These are phyloP conservation scores for Novymonas esmeraldas DNA, from an alignment of 208 protist species.

Conservation along the genomic window DNA sequence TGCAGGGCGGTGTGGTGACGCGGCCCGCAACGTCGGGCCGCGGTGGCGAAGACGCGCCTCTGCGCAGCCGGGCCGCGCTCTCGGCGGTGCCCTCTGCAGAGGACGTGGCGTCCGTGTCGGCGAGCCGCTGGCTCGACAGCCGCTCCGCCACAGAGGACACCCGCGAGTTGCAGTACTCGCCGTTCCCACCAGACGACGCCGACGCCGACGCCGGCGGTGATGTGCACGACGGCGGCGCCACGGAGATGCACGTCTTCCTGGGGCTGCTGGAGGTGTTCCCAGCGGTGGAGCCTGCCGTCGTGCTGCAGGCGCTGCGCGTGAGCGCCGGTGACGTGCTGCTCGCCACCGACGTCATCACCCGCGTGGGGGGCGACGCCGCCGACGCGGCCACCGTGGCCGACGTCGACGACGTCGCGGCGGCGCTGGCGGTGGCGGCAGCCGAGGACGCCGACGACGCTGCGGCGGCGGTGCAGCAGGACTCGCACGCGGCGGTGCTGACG, in stretches of 20 bases:
- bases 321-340: conserved; percentile 38
- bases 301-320: conserved; percentile 66
- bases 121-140: no score
- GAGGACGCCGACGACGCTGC: conserved; percentile 46
- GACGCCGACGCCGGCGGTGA: background rate
- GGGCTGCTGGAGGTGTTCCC: conserved; percentile 64
- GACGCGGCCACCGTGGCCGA: conserved; percentile 13
- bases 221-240: conserved; percentile 10
- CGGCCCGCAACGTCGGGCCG: background rate
- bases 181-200: no score
- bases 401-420: conserved; percentile 30
- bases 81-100: conserved; percentile 5
- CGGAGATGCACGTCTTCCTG: conserved; percentile 47
- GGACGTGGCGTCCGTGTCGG: conserved; percentile 4
- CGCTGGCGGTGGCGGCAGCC: conserved; percentile 40
- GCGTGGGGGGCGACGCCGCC: conserved; percentile 10
- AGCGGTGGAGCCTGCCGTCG: conserved; percentile 37
- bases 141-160: no score
- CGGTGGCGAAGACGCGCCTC: background rate
- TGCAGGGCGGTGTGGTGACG: background rate
- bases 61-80: background rate
- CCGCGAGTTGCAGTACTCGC: no score
- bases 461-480: conserved; percentile 16
- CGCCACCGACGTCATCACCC: conserved; percentile 41
- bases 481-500: conserved; percentile 62